Evolutionary conservation across 306 rosid genomes (phyloP).

Genomic region (Vigna angularis): DNA sequence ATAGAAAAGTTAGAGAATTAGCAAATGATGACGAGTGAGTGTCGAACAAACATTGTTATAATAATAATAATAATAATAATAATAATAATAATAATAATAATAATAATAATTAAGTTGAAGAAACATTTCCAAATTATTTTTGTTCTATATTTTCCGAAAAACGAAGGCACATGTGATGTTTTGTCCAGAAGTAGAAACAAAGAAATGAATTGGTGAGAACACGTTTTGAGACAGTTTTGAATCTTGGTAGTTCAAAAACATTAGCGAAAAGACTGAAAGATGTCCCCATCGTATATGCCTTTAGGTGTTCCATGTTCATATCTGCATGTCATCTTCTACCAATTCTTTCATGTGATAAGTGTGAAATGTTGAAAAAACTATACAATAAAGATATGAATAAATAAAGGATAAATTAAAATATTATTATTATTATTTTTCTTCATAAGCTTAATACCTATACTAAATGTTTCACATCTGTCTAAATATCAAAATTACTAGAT

Average conservation of each 20-base stretch:
- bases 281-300: conserved; percentile 9
- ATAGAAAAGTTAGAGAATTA: background rate
- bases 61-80: no score
- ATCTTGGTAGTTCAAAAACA: conserved; percentile 13
- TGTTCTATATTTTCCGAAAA: background rate
- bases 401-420: no score
- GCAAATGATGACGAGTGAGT: background rate
- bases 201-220: background rate
- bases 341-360: conserved; percentile 10
- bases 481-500: no score
- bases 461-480: no score
- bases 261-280: conserved; percentile 7
- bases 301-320: background rate
- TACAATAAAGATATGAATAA: no score
- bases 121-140: no score
- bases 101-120: no score
- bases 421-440: no score
- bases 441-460: no score
- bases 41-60: background rate
- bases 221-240: conserved; percentile 20
- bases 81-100: no score
- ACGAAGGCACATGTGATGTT: conserved; percentile 40
- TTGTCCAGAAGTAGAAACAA: conserved; percentile 23
- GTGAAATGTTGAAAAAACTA: background rate
- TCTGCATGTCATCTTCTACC: background rate